Conservation (phyloP, 306 rosid genomes). For the Inga oerstediana region DNA sequence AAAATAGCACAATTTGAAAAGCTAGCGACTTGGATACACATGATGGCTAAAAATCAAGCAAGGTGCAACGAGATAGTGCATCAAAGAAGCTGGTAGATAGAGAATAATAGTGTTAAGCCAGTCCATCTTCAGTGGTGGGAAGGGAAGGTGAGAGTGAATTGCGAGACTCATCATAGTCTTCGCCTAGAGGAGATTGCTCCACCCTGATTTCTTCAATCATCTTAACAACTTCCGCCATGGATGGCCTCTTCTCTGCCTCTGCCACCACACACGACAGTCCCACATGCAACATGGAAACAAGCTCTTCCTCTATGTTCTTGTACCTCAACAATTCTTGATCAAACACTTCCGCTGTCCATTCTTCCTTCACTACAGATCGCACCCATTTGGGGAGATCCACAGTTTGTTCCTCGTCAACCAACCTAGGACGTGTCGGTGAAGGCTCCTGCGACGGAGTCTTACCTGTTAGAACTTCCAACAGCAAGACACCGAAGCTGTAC, state of each 20-base stretch:
- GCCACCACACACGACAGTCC: slow-evolving; percentile 79
- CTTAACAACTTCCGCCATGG: slow-evolving; percentile 80
- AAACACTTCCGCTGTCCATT: slow-evolving; percentile 98
- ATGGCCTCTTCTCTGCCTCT: slow-evolving; percentile 88
- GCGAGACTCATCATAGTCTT: slow-evolving; percentile 88
- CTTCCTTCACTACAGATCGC: slow-evolving; percentile 89
- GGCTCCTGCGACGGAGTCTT: slow-evolving; percentile 80
- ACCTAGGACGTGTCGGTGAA: slow-evolving; percentile 51
- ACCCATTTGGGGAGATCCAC: slow-evolving; percentile 95
- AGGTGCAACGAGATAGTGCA: slow-evolving; percentile 57
- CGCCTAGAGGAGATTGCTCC: slow-evolving; percentile 91
- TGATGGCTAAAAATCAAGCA: not conserved
- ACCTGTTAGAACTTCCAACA: slow-evolving; percentile 87
- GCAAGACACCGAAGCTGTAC: slow-evolving; percentile 80
- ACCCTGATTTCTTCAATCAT: slow-evolving; percentile 95
- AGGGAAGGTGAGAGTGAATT: slow-evolving; percentile 88
- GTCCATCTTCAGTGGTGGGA: slow-evolving; percentile 94
- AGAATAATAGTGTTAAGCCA: slow-evolving; percentile 40
- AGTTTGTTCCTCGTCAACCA: slow-evolving; percentile 54
- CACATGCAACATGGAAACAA: slow-evolving; percentile 89
- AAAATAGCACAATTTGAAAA: slow-evolving; percentile 32
- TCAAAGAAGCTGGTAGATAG: not conserved
- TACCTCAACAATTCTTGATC: slow-evolving; percentile 88
- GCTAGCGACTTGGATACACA: slow-evolving; percentile 1
- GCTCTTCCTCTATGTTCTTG: slow-evolving; percentile 98